Conservation (phyloP, 2,329 filamentous ascomycete genomes). For the Eutypella sp. region DNA sequence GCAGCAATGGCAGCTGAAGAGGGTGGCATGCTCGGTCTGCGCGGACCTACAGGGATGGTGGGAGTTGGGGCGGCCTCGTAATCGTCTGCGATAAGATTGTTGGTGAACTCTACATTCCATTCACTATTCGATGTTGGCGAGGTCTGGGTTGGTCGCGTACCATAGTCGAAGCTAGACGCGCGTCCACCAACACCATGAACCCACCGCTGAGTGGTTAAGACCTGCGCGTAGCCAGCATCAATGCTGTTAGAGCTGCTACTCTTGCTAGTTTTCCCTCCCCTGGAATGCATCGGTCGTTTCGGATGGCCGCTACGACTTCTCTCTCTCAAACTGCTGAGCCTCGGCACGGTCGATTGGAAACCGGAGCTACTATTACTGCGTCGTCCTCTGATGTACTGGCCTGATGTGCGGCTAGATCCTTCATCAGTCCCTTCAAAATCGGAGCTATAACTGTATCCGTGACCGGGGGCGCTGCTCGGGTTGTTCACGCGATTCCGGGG, state of each 20-base stretch:
- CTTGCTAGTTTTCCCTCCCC: conserved; percentile 63
- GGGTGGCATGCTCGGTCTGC: conserved; percentile 34
- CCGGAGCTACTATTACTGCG: conserved; percentile 80
- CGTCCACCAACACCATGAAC: conserved; percentile 47
- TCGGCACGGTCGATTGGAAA: conserved; percentile 54
- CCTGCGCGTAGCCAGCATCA: conserved; percentile 57
- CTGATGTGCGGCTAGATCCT: conserved; percentile 45
- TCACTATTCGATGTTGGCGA: conserved; percentile 19
- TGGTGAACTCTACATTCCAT: conserved; percentile 47
- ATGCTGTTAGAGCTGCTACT: conserved; percentile 65
- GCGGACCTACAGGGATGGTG: conserved; percentile 74
- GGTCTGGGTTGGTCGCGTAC: conserved; percentile 37
- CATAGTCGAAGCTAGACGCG: conserved; percentile 72
- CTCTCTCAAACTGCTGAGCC: conserved; percentile 60
- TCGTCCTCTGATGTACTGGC: conserved; percentile 50
- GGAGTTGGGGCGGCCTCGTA: conserved; percentile 84
- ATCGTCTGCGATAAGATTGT: conserved; percentile 49
- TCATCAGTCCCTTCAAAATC: conserved; percentile 55
- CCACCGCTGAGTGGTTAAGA: conserved; percentile 54
- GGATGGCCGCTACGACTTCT: conserved; percentile 34
- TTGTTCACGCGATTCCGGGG: conserved; percentile 13
- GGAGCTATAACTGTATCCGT: conserved; percentile 56
- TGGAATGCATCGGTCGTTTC: conserved; percentile 44
- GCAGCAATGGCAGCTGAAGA: conserved; percentile 33
- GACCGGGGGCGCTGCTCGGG: conserved; percentile 25